Conservation (phyloP, 441 rosid genomes). For the Arabidopsis lyrata region DNA sequence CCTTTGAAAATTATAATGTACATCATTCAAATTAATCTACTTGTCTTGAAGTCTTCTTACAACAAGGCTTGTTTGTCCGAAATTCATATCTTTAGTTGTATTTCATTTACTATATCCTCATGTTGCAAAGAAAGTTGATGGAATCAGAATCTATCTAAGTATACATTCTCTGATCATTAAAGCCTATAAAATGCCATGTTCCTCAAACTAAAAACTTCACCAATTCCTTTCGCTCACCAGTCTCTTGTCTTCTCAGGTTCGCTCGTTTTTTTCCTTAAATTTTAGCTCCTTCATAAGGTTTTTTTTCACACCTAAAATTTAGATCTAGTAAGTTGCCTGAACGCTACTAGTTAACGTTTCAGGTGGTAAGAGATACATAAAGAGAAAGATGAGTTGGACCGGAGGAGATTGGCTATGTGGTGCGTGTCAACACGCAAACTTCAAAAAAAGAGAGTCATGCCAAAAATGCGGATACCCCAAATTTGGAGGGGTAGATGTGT, state of each 20-base stretch:
- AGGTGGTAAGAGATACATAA: conserved; percentile 18
- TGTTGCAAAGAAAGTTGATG: conserved; percentile 39
- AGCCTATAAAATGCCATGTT: conserved; percentile 38
- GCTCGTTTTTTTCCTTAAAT: conserved; percentile 11
- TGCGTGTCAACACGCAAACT: conserved; percentile 87
- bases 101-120: conserved; percentile 29
- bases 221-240: conserved; percentile 25
- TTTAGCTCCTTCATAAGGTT: conserved; percentile 2
- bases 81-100: neutral
- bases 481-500: conserved; percentile 77
- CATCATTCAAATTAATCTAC: neutral
- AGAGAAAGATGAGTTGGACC: conserved; percentile 69
- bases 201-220: conserved; percentile 38
- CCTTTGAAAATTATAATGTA: neutral
- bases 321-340: conserved; percentile 21
- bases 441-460: conserved; percentile 83
- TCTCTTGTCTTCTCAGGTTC: conserved; percentile 34
- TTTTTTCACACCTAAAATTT: neutral
- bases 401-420: conserved; percentile 97
- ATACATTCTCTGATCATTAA: conserved; percentile 12
- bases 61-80: too few relatives aligned
- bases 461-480: conserved; percentile 83
- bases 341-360: conserved; percentile 18
- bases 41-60: neutral
- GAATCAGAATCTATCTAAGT: conserved; percentile 44